Evolutionary conservation across 805 yeast species (phyloP), one percentile per base, ranked within the genome.

Genomic region (Hanseniaspora lindneri): DNA sequence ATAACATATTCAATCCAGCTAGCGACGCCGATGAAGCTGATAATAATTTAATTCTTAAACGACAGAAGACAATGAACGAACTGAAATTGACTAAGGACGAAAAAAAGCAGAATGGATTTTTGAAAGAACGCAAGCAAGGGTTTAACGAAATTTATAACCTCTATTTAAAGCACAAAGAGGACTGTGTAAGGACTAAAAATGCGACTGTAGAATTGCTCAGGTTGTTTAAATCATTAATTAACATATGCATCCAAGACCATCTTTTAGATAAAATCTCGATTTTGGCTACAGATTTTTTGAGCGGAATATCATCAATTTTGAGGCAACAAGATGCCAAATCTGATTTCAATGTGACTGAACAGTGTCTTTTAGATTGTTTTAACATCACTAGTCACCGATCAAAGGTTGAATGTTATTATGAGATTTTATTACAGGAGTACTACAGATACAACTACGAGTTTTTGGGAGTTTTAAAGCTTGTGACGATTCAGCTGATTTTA

Each of bases 201-300:
- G 7, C 16, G 7, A 36, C 23, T 19, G 10, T 24, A 2, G 11
- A 27, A 4, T 39, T 37, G 13, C 30, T 36, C 20, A 17, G 19
- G 2, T 13, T 23, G 4, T 49, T 49, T 39, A n/a, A 29, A n/a
- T 2, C 10, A 3, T 7, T 42, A 8, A 25, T 42, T 6, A 48
- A 41, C 13, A 11, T 23, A 25, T 48, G 43, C 30, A 28, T 24
- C 3, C 42, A 41, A n/a, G 41, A 49, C 8, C 51, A 49, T 27
- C 35, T 49, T 14, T 25, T 49, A 5, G 27, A 30, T 4, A 42
- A 32, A 25, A 37, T 42, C 10, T 42, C 43, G 1, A 16, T 17
- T 7, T 24, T 42, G 13, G 36, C 35, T 13, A 6, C 5, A 2
- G 39, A 43, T 32, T 36, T 33, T 43, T 28, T 43, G 16, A 33